These are phyloP conservation scores for Brettanomyces custersianus DNA, from an alignment of 805 yeast species.

Conservation along the genomic window DNA sequence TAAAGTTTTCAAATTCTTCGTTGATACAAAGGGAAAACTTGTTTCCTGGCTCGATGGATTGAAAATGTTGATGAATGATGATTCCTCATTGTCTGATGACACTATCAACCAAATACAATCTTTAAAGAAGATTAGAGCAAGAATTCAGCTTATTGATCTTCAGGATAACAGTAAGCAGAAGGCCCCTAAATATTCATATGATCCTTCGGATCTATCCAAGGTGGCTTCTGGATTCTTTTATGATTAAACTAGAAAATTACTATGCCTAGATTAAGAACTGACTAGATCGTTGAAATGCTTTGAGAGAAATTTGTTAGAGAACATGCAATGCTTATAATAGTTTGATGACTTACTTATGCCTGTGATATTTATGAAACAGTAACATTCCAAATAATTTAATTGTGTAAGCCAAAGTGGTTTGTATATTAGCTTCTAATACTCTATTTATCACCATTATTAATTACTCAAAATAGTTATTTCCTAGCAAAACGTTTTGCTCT, in stretches of 20 bases:
- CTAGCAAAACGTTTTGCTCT: no score
- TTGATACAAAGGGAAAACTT: slow-evolving; percentile 61
- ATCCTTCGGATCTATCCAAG: slow-evolving; percentile 4
- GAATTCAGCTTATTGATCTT: slow-evolving; percentile 39
- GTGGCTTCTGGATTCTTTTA: slow-evolving; percentile 11
- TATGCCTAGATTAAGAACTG: not conserved
- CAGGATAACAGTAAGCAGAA: slow-evolving; percentile 12
- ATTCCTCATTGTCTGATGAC: slow-evolving; percentile 30
- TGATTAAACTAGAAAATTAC: slow-evolving; percentile 3
- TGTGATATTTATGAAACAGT: no score
- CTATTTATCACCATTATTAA: no score
- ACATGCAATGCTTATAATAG: no score
- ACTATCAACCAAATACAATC: slow-evolving; percentile 35
- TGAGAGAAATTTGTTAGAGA: no score
- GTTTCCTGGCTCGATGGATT: slow-evolving; percentile 77
- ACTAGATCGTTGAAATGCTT: no score
- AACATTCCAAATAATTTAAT: no score
- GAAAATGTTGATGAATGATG: slow-evolving; percentile 36
- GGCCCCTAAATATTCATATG: not conserved
- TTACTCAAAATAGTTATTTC: no score
- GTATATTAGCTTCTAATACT: no score
- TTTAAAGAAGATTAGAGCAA: slow-evolving; percentile 35
- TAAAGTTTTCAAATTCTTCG: slow-evolving; percentile 45
- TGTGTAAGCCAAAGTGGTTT: no score
- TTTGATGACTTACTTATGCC: no score